Base-by-base conservation (phyloP, 192 early-diverging fungal species). In the Gaertneriomyces semiglobifer region DNA sequence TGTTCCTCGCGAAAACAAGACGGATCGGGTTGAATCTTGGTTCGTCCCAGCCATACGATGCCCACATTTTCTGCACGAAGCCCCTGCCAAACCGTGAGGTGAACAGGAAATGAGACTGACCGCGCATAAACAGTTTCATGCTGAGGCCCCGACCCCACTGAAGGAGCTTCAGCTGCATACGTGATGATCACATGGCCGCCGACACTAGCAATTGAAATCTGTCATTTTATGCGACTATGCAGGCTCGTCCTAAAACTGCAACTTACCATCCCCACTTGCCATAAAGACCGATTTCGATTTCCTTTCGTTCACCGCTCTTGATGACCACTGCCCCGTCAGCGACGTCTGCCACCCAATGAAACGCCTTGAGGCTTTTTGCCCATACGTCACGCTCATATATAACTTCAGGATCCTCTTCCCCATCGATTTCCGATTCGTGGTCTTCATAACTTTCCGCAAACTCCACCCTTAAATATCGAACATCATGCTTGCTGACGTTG, bases 371-470 rank as follows among this genome's bases (percentile, higher is more conserved):
- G 50, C 71, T 77, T 16, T 83, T 58, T 77, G 85, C 48, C 78
- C 84, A 69, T 67, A 92, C 63, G 84, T 93, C 91, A 18, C 87
- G 77, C 68, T 93, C 91, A 65, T 91, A 93, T 12, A 83, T 81
- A 50, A 86, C 86, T 71, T 92, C 90, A 7, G 84, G 55, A 16
- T 67, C 56, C 62, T 83, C 80, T 38, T 56, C 53, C 25, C 39
- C 72, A 33, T 33, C 78, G 43, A 84, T 84, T 59, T 88, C 86
- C 7, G 86, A 40, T 10, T 63, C 50, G 16, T 55, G 43, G 10
- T 54, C 16, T 25, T 45, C 53, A 18, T 68, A 66, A n/a, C 60
- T 65, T 57, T 85, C 83, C 14, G 70, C 52, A 57, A 85, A 66
- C 10, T 51, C 62, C 25, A 85, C 56, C 5, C 79, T 82, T 7